These are phyloP conservation scores for Schizochytrium sp. DNA, from an alignment of 108 stramenopile species.

Conservation along the genomic window DNA sequence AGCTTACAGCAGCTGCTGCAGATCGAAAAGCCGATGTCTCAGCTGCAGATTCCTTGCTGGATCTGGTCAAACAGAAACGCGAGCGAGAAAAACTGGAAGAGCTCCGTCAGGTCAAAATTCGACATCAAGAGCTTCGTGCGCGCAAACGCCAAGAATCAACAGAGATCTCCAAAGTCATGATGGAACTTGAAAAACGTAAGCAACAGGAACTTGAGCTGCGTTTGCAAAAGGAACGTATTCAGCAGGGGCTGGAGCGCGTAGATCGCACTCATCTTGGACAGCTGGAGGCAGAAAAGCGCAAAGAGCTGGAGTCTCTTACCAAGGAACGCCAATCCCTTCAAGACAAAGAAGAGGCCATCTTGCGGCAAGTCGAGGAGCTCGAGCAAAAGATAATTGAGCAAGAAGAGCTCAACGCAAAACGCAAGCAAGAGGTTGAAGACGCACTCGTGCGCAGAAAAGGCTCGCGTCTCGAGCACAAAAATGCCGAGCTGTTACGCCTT, in stretches of 20 bases:
- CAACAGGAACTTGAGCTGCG: neutral
- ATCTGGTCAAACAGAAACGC: neutral
- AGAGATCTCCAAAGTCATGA: neutral
- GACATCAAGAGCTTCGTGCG: neutral
- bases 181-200: neutral
- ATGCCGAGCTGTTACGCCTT: neutral
- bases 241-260: neutral
- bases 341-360: neutral
- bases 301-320: neutral
- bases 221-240: neutral
- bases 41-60: neutral
- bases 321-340: neutral
- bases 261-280: neutral
- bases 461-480: neutral
- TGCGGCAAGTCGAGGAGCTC: neutral
- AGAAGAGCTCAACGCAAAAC: neutral
- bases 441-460: neutral
- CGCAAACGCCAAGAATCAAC: neutral
- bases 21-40: neutral
- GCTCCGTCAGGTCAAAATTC: neutral
- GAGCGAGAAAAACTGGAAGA: neutral
- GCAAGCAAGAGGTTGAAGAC: neutral
- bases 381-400: neutral
- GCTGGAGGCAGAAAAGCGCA: neutral
- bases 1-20: neutral